A percentile compares a stretch with the other conserved stretches of the same genome.
Conservation (phyloP, 495 filamentous ascomycete species). For the Oidiodendron maius region DNA sequence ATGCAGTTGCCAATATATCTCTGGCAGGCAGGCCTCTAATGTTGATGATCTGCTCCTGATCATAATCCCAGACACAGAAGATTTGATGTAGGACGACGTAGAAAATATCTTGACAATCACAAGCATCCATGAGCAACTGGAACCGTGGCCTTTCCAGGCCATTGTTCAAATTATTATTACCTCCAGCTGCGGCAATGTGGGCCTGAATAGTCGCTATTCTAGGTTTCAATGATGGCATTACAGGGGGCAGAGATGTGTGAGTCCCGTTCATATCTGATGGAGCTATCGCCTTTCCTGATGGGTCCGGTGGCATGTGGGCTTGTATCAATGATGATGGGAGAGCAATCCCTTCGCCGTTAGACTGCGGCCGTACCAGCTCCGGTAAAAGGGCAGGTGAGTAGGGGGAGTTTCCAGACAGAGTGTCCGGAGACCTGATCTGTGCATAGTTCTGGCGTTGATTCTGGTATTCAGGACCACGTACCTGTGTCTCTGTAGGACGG, state of each 20-base stretch:
- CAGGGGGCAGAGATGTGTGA: slow-evolving; percentile 10
- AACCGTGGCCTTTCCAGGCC: slow-evolving; percentile 46
- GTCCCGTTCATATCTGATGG: slow-evolving; percentile 7
- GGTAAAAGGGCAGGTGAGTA: no score
- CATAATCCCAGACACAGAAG: slow-evolving; percentile 45
- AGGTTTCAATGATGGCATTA: slow-evolving; percentile 12
- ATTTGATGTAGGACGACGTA: slow-evolving; percentile 66
- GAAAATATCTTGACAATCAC: slow-evolving; percentile 46
- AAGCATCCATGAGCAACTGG: slow-evolving; percentile 52
- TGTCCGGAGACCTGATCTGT: no score
- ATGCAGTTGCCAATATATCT: slow-evolving; percentile 19
- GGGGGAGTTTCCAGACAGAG: no score
- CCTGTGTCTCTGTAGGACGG: not conserved
- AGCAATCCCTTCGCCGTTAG: not conserved
- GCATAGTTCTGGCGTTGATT: no score
- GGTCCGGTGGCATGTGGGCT: slow-evolving; percentile 1
- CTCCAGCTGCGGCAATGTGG: slow-evolving; percentile 12
- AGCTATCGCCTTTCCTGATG: not conserved
- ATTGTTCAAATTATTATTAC: slow-evolving; percentile 14
- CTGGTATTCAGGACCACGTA: no score
- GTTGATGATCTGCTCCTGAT: not conserved
- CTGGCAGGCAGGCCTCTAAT: slow-evolving; percentile 13
- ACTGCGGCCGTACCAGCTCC: not conserved
- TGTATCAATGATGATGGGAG: not conserved
- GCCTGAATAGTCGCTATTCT: slow-evolving; percentile 21